Base-by-base conservation (phyloP, 139 green algal genomes). In the Trebouxia sp. region DNA sequence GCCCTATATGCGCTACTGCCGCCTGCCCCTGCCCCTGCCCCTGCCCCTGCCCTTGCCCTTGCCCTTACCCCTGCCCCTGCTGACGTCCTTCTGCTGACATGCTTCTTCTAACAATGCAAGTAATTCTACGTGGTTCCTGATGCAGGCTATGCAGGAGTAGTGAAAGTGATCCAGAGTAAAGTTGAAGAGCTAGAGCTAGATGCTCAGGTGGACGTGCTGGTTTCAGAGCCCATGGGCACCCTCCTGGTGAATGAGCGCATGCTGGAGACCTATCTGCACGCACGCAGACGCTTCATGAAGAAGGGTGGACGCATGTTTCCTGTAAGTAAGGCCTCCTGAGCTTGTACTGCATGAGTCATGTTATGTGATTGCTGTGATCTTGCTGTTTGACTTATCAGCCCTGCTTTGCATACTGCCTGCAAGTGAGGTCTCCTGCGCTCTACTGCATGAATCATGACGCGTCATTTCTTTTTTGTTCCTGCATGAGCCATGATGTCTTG, bases 181-280 rank as follows among this genome's bases (percentile, higher is more conserved):
- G 86, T 96, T 35, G 93, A 97, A 82, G 88, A 94, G 43, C 45
- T 95, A 24, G 50, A 85, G 12, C 62, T 97, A 8, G 75, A 87
- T 11, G 89, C 92, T 38, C 85, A 90, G 50, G 95, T 95, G 14
- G 91, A 97, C 76, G 85, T 97, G 24, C 85, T 97, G 35, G 88
- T 98, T 14, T 90, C 82, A 5, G 92, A 97, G 82, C 91, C 90
- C 1, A 97, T 97, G 94, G 96, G 96, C 62, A 99, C 96, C 20
- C 85, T 99, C 81, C 88, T 99, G 72, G 89, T 99, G 24, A 98
- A 98, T 77, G 96, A 99, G 83, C 90, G 95, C 58, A 99, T 99
- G 96, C 83, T 99, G 39, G 96, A 99, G 85, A 93, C 85, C 1
- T 98, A 98, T 84, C 48, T 99, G 0, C 95, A 92, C 45, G 96